These are phyloP conservation scores for Saccharomycopsis lassenensis DNA, from an alignment of 805 yeast genomes.

Conservation along the genomic window DNA sequence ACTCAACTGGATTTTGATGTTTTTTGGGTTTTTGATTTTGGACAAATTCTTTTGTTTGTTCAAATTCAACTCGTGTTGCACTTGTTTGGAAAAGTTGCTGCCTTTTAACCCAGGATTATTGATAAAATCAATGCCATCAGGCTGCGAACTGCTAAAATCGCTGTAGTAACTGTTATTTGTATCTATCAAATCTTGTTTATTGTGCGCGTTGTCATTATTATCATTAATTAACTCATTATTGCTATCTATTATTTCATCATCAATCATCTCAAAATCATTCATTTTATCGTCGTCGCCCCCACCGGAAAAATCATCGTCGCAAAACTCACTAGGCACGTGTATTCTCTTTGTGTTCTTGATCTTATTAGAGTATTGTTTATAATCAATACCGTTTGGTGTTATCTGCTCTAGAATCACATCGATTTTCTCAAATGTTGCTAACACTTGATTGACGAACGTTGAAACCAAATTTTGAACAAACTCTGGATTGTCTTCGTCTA, in stretches of 20 bases:
- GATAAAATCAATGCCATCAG: too few relatives aligned
- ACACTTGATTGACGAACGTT: constrained; percentile 85
- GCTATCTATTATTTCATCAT: too few relatives aligned
- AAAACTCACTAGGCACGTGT: constrained; percentile 15
- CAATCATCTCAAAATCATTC: too few relatives aligned
- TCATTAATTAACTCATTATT: too few relatives aligned
- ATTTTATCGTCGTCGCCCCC: too few relatives aligned
- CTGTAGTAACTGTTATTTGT: constrained; percentile 1
- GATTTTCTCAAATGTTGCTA: constrained; percentile 65
- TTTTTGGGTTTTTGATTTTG: constrained; percentile 16
- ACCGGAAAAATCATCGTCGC: too few relatives aligned
- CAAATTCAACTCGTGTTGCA: constrained; percentile 22
- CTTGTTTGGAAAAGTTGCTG: constrained; percentile 10
- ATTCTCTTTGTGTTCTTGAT: constrained; percentile 7
- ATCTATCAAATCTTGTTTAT: neutral
- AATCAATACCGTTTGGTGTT: constrained; percentile 12
- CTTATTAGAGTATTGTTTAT: constrained; percentile 7
- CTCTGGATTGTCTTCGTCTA: constrained; percentile 96
- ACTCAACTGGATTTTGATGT: constrained; percentile 28
- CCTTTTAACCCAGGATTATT: too few relatives aligned
- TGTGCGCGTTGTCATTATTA: too few relatives aligned
- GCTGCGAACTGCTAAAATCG: neutral
- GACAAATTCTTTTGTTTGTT: constrained; percentile 24
- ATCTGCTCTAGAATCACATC: constrained; percentile 36
- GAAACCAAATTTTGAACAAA: constrained; percentile 69